Evolutionary conservation across 345 rosid genomes (phyloP), one percentile per base, ranked within the genome.

Genomic region (Salix arbutifolia): DNA sequence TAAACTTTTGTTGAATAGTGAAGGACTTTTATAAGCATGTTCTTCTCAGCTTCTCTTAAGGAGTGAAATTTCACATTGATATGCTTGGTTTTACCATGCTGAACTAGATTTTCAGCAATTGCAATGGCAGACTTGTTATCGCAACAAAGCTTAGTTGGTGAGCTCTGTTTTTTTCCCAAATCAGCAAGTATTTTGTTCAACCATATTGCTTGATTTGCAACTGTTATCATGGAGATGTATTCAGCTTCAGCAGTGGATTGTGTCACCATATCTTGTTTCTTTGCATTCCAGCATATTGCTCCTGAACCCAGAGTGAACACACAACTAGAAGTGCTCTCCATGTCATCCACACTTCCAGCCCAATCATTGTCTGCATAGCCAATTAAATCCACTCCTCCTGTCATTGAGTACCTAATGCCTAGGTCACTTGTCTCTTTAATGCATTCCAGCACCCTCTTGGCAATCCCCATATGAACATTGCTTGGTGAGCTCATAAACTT

Each of bases 331-430:
- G 12, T 42, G 8, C 8, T 37, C 6, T 37, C 6, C 38, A 37
- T 37, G 7, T 37, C 38, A 37, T 37, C 38, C 5, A 37, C 38
- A 37, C 8, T 5, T 8, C 60, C 8, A 5, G 8, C 37, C 37
- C 8, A 35, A 1, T 35, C 37, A 35, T 1, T 35, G 6, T 37
- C 38, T 2, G 5, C 13, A 42, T 21, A 70, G 1, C 37, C 37
- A 8, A 4, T 3, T 21, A 44, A 38, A 0, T 18, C 0, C 0
- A 26, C 38, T 38, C 7, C 17, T 14, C 3, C 1, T 4, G 0
- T 33, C 13, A 37, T 8, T 18, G 3, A 46, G 1, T 38, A 70
- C 21, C 3, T 25, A 2, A 70, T 46, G 1, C 53, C 18, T 25
- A 10, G 4, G 16, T 26, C 6, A 16, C 1, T 6, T 37, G 38